A percentile compares a stretch with the other conserved stretches of the same genome.
Evolutionary conservation across 2,329 filamentous ascomycete genomes (phyloP).

Genomic region (Fusarium secorum): DNA sequence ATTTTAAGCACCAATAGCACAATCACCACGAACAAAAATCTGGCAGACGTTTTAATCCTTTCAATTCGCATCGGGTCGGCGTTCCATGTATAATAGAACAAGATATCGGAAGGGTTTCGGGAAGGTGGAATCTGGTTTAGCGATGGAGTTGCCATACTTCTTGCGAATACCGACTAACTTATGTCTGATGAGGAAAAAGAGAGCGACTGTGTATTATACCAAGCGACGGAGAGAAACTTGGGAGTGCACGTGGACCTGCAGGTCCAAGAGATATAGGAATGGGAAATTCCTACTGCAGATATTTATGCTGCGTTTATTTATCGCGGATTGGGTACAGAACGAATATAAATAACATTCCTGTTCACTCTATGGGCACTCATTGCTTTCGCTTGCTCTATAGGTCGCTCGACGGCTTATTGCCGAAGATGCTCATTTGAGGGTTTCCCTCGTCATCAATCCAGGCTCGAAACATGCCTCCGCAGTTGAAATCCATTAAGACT

Average conservation of each 20-base stretch:
- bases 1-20: slow-evolving; percentile 15
- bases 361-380: slow-evolving; percentile 7
- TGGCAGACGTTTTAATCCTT: slow-evolving; percentile 34
- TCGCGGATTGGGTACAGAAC: slow-evolving; percentile 29
- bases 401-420: slow-evolving; percentile 41
- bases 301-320: slow-evolving; percentile 20
- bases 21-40: slow-evolving; percentile 31
- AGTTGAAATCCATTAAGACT: slow-evolving; percentile 82
- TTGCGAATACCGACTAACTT: slow-evolving; percentile 21
- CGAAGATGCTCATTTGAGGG: slow-evolving; percentile 58
- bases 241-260: slow-evolving; percentile 4
- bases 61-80: slow-evolving; percentile 45
- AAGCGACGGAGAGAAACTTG: slow-evolving; percentile 1
- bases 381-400: slow-evolving; percentile 7
- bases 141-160: slow-evolving; percentile 35
- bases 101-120: slow-evolving; percentile 24
- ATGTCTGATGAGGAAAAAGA: slow-evolving; percentile 30
- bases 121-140: slow-evolving; percentile 37
- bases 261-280: slow-evolving; percentile 8
- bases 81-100: slow-evolving; percentile 47
- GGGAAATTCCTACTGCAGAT: slow-evolving; percentile 15
- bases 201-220: slow-evolving; percentile 29
- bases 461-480: slow-evolving; percentile 86
- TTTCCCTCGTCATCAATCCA: slow-evolving; percentile 72
- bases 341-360: slow-evolving; percentile 40